Conservation (phyloP, 108 stramenopile genomes). For the Fragilaria radians region DNA sequence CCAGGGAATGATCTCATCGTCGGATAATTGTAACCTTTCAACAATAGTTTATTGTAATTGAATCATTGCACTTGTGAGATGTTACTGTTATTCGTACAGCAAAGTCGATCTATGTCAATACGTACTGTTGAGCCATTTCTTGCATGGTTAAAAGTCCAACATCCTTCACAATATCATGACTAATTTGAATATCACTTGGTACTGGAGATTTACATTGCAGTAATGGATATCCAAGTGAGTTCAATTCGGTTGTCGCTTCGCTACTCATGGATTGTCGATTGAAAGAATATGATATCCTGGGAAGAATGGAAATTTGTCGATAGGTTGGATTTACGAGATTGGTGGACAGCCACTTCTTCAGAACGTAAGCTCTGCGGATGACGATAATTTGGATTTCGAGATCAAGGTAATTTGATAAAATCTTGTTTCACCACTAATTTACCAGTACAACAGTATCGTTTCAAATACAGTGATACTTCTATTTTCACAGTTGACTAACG, state of each 20-base stretch:
- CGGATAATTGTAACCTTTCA: constrained; percentile 28
- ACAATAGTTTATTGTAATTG: too few species aligned
- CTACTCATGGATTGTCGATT: neutral
- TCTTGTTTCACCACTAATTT: too few species aligned
- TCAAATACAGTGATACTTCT: too few species aligned
- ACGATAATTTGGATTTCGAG: too few species aligned
- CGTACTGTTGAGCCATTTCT: constrained; percentile 65
- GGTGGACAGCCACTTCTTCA: neutral
- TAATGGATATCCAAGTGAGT: constrained; percentile 62
- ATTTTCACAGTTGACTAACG: too few species aligned
- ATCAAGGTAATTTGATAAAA: too few species aligned
- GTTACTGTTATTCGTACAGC: too few species aligned
- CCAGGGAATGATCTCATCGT: constrained; percentile 91
- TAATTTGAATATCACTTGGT: constrained; percentile 79
- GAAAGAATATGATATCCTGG: neutral
- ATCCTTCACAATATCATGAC: constrained; percentile 75
- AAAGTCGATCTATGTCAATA: constrained; percentile 2
- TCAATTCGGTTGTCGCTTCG: constrained; percentile 18
- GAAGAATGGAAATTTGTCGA: neutral
- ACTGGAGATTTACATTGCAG: constrained; percentile 59
- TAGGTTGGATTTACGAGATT: neutral
- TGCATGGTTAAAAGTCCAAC: constrained; percentile 69
- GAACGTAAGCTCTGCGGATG: neutral
- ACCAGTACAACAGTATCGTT: too few species aligned
- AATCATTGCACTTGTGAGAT: too few species aligned